phyloP scores from a whole-genome alignment of 139 green algal species.

The Ettlia oleoabundans region DNA sequence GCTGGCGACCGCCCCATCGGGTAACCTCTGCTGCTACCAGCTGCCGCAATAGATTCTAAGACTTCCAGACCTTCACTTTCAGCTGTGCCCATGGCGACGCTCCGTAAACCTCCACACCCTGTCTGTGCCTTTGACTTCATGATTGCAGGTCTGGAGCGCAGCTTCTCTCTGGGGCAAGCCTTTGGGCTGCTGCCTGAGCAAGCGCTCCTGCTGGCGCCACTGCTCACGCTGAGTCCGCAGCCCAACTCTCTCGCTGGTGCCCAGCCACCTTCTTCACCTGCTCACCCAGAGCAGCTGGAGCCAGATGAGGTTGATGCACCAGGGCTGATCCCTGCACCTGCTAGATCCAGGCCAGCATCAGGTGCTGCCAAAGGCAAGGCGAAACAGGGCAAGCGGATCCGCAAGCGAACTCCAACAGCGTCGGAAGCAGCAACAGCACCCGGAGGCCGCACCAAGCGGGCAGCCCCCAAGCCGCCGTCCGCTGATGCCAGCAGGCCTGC shows the following conservation, averaged over 20 bases:
- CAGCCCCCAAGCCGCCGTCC: not conserved
- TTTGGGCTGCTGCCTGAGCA: slow-evolving; percentile 2
- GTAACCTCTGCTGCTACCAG: too few species aligned
- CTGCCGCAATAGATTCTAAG: too few species aligned
- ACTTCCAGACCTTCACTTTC: not conserved
- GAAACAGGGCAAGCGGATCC: too few species aligned
- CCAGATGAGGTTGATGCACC: too few species aligned
- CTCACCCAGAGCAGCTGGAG: not conserved
- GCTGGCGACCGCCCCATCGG: too few species aligned
- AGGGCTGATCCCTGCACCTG: too few species aligned
- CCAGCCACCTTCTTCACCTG: too few species aligned
- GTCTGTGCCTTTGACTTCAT: not conserved
- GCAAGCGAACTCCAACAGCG: too few species aligned
- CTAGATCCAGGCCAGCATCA: too few species aligned
- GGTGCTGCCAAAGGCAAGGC: not conserved
- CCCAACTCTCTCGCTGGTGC: not conserved
- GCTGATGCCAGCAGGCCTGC: not conserved
- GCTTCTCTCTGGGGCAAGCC: not conserved
- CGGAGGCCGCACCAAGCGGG: not conserved
- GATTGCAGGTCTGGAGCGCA: not conserved
- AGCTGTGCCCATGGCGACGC: not conserved
- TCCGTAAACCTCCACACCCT: not conserved
- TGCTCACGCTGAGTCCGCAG: slow-evolving; percentile 3
- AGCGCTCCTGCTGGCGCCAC: not conserved
- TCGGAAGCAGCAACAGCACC: not conserved